Base-by-base conservation (phyloP, 2,329 filamentous ascomycete genomes). In the Mycosphaerella sp. region DNA sequence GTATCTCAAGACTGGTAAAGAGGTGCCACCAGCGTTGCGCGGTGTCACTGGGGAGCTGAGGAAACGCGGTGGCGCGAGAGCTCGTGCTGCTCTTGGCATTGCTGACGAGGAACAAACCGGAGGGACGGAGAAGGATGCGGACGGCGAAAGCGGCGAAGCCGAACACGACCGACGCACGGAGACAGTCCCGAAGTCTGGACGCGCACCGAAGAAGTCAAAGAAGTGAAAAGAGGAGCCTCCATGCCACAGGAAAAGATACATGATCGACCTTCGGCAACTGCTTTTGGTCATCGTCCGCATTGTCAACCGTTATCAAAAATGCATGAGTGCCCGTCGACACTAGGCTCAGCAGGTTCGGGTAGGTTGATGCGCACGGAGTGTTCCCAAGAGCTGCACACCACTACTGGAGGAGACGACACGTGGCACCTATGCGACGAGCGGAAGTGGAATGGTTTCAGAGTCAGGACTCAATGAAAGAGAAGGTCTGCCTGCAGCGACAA, bases 41-140 rank as follows among this genome's bases (percentile, higher is more conserved):
- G 87, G 86, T 27, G 89, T 95, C 9, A 95, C 89, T 0, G 89
- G 89, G 3, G 89, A 95, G 69, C 73, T 95, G 34, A 91, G 93
- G 70, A 95, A 89, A 64, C 58, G 66, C 39, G 67, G 66, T n/a
- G 66, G 67, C 28, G 66, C 66, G 1, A 56, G 66, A 46, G 65
- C 64, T 8, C 57, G 64, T 34, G 67, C 66, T 37, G 66, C 66
- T 7, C 49, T 68, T 16, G 66, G 61, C 2, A 35, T 56, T 16
- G 49, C 49, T 9, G 53, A 60, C 25, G 55, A 56, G 3, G 47
- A 58, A 4, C 36, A 49, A 17, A 30, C 41, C 30, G 50, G 34
- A 36, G 43, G 39, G 9, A 44, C 41, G 27, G 30, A 44, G 3
- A 41, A 40, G 18, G 53, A 50, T 14, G 43, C 35, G 32, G 52